Evolutionary conservation across 805 yeast species (phyloP).

Genomic region (Lipomyces spencermartinsiae): DNA sequence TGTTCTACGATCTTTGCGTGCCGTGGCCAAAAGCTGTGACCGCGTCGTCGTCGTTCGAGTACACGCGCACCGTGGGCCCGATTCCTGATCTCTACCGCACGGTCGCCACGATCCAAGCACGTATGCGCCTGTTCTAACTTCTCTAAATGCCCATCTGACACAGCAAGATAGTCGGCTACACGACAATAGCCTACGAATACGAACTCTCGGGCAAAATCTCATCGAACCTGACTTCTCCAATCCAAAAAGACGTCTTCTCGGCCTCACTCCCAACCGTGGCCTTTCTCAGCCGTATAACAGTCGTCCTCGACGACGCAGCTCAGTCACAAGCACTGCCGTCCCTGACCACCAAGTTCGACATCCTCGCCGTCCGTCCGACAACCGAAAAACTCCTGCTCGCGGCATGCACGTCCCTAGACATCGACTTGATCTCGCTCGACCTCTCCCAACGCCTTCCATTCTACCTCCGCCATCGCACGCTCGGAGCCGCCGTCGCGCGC

Average conservation of each 20-base stretch:
- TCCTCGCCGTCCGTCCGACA: constrained; percentile 80
- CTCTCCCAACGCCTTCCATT: constrained; percentile 70
- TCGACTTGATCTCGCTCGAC: constrained; percentile 81
- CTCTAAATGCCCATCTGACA: neutral
- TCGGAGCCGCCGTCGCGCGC: constrained; percentile 80
- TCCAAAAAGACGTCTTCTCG: constrained; percentile 13
- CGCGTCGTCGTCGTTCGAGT: constrained; percentile 21
- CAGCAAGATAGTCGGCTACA: constrained; percentile 57
- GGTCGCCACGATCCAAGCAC: constrained; percentile 41
- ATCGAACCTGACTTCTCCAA: constrained; percentile 26
- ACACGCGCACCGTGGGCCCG: constrained; percentile 19
- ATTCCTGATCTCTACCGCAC: constrained; percentile 33
- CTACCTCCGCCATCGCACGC: constrained; percentile 79
- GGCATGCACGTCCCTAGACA: constrained; percentile 75
- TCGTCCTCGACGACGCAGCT: constrained; percentile 76
- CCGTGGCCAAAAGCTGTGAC: constrained; percentile 45
- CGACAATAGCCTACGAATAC: constrained; percentile 78
- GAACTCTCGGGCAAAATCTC: constrained; percentile 43
- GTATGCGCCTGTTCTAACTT: constrained; percentile 31
- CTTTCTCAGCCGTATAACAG: constrained; percentile 66
- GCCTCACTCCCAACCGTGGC: constrained; percentile 10
- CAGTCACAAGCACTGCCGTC: constrained; percentile 67
- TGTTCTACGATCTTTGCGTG: constrained; percentile 49
- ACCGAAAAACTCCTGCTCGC: constrained; percentile 79
- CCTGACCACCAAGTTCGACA: constrained; percentile 64